Conservation (phyloP, 257 asterid genomes). For the Gentiana macrophylla region DNA sequence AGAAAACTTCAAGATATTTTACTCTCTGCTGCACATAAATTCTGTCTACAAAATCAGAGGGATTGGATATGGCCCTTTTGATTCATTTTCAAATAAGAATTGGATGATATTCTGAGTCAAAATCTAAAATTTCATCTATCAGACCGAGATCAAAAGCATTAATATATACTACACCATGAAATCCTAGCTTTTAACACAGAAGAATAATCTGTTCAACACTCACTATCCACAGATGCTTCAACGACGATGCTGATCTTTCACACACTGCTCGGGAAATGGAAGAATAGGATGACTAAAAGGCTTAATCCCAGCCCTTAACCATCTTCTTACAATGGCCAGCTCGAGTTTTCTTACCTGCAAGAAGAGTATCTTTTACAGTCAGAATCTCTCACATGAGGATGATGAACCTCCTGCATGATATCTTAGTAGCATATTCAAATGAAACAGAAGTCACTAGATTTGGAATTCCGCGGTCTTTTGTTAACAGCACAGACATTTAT, state of each 20-base stretch:
- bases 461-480: background rate
- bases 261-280: conserved; percentile 38
- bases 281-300: conserved; percentile 47
- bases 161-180: background rate
- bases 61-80: no score
- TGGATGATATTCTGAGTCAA: background rate
- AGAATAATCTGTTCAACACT: background rate
- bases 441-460: background rate
- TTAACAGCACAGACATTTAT: no score
- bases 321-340: conserved; percentile 44
- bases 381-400: background rate
- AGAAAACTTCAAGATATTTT: no score
- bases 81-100: background rate
- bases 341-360: conserved; percentile 81
- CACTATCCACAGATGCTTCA: conserved; percentile 13
- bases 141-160: background rate
- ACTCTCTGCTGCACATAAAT: no score
- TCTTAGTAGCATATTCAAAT: background rate
- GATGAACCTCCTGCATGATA: background rate
- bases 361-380: conserved; percentile 3
- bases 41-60: background rate
- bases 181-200: background rate
- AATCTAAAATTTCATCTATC: background rate
- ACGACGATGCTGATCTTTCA: conserved; percentile 38
- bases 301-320: conserved; percentile 51